phyloP scores from a whole-genome alignment of 2,329 filamentous ascomycete genomes.

The Magnaporthiopsis incrustans region DNA sequence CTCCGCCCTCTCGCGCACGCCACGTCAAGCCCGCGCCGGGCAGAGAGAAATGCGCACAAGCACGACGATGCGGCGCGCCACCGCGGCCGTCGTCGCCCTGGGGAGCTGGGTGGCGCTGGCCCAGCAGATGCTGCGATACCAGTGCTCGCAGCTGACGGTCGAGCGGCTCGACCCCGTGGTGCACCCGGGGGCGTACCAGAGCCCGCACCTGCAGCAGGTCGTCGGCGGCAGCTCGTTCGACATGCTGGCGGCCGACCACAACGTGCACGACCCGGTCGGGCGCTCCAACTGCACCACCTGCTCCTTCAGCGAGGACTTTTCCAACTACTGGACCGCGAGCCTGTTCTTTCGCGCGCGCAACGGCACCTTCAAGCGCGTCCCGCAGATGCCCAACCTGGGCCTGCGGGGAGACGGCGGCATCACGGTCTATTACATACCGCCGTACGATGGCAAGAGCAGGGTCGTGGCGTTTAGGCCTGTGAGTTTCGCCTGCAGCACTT shows the following conservation, averaged over 20 bases:
- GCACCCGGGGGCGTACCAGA: slow-evolving; percentile 26
- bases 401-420: slow-evolving; percentile 14
- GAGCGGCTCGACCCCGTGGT: slow-evolving; percentile 22
- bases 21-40: no score
- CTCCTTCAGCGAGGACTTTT: slow-evolving; percentile 27
- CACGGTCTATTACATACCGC: slow-evolving; percentile 33
- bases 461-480: slow-evolving; percentile 34
- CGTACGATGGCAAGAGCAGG: slow-evolving; percentile 27
- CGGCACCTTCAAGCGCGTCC: slow-evolving; percentile 21
- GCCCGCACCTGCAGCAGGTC: slow-evolving; percentile 30
- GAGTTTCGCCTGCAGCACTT: slow-evolving; percentile 10
- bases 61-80: background rate
- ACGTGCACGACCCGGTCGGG: slow-evolving; percentile 13
- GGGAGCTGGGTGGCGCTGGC: slow-evolving; percentile 5
- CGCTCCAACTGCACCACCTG: slow-evolving; percentile 21
- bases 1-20: background rate
- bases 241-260: slow-evolving; percentile 20
- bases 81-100: background rate
- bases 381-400: slow-evolving; percentile 8
- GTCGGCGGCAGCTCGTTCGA: slow-evolving; percentile 34
- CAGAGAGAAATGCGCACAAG: background rate
- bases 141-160: slow-evolving; percentile 17
- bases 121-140: slow-evolving; percentile 17
- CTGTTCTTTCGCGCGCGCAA: slow-evolving; percentile 22
- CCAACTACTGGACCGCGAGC: slow-evolving; percentile 28